Conservation (phyloP, 2,329 filamentous ascomycete genomes). For the Coniochaeta ligniaria region DNA sequence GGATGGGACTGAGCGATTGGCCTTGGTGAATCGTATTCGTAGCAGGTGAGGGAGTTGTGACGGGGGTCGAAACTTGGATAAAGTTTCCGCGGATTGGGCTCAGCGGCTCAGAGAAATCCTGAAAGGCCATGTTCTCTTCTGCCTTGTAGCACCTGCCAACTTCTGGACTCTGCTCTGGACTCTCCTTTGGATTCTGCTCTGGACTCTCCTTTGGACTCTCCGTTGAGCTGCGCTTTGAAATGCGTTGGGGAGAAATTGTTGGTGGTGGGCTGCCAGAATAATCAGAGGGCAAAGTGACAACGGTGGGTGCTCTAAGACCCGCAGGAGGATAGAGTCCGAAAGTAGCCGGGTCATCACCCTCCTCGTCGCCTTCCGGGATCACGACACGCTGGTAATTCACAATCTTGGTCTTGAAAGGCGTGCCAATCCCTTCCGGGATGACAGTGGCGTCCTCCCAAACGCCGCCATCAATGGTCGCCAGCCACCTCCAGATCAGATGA, state of each 20-base stretch:
- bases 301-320: background rate
- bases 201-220: background rate
- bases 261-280: background rate
- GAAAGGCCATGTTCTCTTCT: conserved; percentile 6
- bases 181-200: background rate
- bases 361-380: background rate
- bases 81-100: conserved; percentile 28
- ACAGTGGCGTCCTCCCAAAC: background rate
- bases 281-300: background rate
- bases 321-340: background rate
- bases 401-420: background rate
- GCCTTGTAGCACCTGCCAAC: background rate
- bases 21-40: background rate
- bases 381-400: background rate
- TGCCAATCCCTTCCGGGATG: background rate
- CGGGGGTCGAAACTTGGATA: conserved; percentile 23
- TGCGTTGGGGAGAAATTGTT: background rate
- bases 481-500: background rate
- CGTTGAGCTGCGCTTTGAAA: background rate
- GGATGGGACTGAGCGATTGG: background rate
- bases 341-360: background rate
- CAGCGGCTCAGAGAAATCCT: conserved; percentile 6
- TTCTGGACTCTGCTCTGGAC: background rate
- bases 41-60: conserved; percentile 2
- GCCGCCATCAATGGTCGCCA: background rate